A percentile compares a stretch with the other conserved stretches of the same genome.
These are phyloP conservation scores for Claviceps maximensis DNA, from an alignment of 2,329 filamentous ascomycete species.

Conservation along the genomic window DNA sequence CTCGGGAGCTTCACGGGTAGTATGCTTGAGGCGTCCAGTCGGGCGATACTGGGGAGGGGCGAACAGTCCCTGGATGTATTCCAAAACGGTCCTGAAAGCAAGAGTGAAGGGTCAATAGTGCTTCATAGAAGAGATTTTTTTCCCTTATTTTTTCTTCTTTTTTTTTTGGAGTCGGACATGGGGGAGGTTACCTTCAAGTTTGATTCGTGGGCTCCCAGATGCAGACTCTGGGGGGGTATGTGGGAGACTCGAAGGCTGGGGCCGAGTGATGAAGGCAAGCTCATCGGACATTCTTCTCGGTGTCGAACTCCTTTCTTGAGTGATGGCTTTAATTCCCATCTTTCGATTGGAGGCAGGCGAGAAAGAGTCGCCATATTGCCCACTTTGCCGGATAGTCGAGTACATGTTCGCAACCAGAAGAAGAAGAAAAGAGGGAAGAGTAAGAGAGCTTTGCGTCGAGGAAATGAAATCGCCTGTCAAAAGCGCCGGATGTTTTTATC, in stretches of 20 bases:
- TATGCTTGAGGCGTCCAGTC: conserved; percentile 7
- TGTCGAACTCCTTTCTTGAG: conserved; percentile 8
- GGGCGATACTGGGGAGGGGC: conserved; percentile 13
- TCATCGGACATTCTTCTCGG: conserved; percentile 12
- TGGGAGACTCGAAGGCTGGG: conserved; percentile 11
- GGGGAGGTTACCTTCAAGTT: conserved; percentile 16
- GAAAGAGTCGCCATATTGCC: conserved; percentile 7
- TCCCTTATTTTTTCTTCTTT: too few relatives aligned
- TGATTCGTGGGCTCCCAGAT: conserved; percentile 22
- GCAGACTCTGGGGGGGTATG: conserved; percentile 19
- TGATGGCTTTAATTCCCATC: conserved; percentile 12
- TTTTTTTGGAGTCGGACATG: too few relatives aligned
- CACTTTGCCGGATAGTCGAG: conserved; percentile 6
- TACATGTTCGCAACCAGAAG: conserved; percentile 3
- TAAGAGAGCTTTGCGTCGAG: neutral
- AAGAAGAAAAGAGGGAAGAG: neutral
- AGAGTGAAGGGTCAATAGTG: too few relatives aligned
- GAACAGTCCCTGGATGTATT: conserved; percentile 12
- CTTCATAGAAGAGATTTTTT: too few relatives aligned
- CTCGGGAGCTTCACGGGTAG: conserved; percentile 20
- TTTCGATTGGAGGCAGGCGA: conserved; percentile 7
- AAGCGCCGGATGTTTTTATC: too few relatives aligned
- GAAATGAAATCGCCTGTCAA: too few relatives aligned
- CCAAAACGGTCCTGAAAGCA: too few relatives aligned
- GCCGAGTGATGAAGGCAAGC: conserved; percentile 10